Conservation (phyloP, 2,329 filamentous ascomycete species). For the Claviceps cyperi region DNA sequence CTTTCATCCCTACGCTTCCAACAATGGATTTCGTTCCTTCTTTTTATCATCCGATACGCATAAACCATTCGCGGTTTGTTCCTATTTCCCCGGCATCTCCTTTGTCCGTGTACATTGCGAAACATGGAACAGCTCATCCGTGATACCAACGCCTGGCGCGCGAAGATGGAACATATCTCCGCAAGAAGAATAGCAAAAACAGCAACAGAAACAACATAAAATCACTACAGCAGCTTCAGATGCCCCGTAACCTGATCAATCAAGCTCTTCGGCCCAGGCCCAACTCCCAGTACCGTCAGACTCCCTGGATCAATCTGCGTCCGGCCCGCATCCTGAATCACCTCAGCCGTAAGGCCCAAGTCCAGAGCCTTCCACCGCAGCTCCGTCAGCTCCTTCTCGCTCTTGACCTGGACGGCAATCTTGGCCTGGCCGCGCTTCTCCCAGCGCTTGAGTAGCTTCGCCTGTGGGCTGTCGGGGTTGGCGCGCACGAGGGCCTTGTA, state of each 20-base stretch:
- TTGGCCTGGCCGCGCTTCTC: constrained; percentile 80
- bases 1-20: too few relatives aligned
- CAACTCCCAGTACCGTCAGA: constrained; percentile 77
- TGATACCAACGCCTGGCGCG: neutral
- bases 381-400: constrained; percentile 64
- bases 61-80: too few relatives aligned
- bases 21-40: too few relatives aligned
- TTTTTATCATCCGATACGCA: too few relatives aligned
- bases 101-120: too few relatives aligned
- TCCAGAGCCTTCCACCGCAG: constrained; percentile 67
- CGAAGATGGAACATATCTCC: neutral
- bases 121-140: too few relatives aligned
- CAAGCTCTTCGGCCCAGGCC: constrained; percentile 68
- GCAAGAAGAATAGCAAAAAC: neutral
- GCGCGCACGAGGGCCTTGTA: constrained; percentile 67
- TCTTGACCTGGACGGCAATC: constrained; percentile 80
- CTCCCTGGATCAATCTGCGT: constrained; percentile 94
- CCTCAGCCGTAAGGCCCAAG: constrained; percentile 72
- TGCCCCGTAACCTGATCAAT: constrained; percentile 77
- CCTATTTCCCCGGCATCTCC: too few relatives aligned
- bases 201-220: neutral
- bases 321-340: constrained; percentile 88
- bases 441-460: constrained; percentile 65
- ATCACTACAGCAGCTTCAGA: constrained; percentile 59
- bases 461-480: constrained; percentile 37